Conservation (phyloP, 2,329 filamentous ascomycete genomes). For the Aureobasidium sp. region DNA sequence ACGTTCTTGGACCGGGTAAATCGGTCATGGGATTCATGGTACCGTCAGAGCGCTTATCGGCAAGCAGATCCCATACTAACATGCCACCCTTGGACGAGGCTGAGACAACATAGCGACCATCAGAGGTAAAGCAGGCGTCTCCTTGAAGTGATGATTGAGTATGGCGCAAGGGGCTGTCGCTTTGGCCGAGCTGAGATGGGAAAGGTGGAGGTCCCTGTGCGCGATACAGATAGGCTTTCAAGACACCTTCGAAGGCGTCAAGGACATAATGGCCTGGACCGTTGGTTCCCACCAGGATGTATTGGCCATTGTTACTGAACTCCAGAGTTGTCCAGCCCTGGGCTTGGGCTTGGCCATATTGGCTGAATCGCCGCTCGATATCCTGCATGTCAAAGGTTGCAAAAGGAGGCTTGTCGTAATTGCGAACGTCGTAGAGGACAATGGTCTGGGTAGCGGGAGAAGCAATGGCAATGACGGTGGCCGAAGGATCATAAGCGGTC, state of each 20-base stretch:
- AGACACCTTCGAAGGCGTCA: constrained; percentile 79
- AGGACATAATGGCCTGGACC: constrained; percentile 80
- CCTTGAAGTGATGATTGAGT: constrained; percentile 40
- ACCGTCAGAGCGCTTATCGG: constrained; percentile 47
- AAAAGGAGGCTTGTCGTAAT: constrained; percentile 89
- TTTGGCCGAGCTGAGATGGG: constrained; percentile 14
- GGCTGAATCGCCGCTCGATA: constrained; percentile 48
- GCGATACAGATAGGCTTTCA: constrained; percentile 37
- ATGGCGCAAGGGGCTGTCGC: constrained; percentile 14
- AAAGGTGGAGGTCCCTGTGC: constrained; percentile 19
- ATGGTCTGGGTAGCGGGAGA: constrained; percentile 72
- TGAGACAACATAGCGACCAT: constrained; percentile 80
- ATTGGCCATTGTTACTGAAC: constrained; percentile 93
- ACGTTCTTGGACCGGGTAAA: constrained; percentile 55
- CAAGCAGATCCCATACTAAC: constrained; percentile 73
- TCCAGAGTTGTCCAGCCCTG: constrained; percentile 80
- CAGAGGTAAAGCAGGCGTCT: constrained; percentile 81
- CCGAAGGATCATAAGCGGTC: constrained; percentile 84
- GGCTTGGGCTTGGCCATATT: constrained; percentile 37
- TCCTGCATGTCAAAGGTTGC: constrained; percentile 72
- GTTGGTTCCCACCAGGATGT: constrained; percentile 73
- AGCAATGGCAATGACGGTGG: constrained; percentile 81
- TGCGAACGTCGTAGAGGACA: constrained; percentile 85
- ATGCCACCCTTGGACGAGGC: constrained; percentile 65
- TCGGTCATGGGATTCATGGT: constrained; percentile 56